Evolutionary conservation across 73 alveolate species (phyloP), one percentile per base, ranked within the genome.

Genomic region (Paramecium pentaurelia): DNA sequence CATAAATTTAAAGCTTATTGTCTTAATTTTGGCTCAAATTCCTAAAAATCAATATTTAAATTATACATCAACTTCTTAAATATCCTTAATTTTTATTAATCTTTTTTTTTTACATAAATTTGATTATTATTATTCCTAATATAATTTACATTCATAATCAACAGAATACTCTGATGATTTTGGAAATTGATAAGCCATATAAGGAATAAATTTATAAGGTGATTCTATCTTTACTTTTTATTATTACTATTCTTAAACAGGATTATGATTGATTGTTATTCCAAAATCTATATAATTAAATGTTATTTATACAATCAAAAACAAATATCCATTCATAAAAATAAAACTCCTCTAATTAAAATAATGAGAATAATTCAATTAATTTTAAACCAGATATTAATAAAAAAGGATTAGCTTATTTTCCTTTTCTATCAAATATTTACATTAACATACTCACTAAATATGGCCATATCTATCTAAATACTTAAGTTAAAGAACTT

Each of bases 321-420:
- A 77, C 93, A 87, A 87, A 87, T 40, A 87, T 87, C 93, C 93
- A 87, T 51, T 87, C 87, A 87, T 87, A 87, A 18, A 87, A 87
- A 60, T 87, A 87, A 37, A 87, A 87, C 71, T 87, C 93, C 28
- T 87, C 93, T 60, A 87, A 20, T 20, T 87, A 60, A 40, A 42
- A 73, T 22, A 87, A 44, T 36, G 93, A 87, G 34, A 87, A 38
- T 9, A 87, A 32, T 45, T 87, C 93, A 1, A 87, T 64, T 6
- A 87, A 64, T 87, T 87, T 87, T 27, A 87, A 44, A 12, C 88
- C 93, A 40, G 93, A 86, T 38, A 60, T 60, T 54, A 87, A 59
- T 12, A 87, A 25, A 38, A 60, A 42, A n/a, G 64, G 71, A 87
- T 70, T 59, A 5, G 70, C 47, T 54, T 59, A 8, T 34, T 18